Evolutionary conservation across 1,139 yeast species (phyloP), one percentile per base, ranked within the genome.

Genomic region (Pichia sp.): DNA sequence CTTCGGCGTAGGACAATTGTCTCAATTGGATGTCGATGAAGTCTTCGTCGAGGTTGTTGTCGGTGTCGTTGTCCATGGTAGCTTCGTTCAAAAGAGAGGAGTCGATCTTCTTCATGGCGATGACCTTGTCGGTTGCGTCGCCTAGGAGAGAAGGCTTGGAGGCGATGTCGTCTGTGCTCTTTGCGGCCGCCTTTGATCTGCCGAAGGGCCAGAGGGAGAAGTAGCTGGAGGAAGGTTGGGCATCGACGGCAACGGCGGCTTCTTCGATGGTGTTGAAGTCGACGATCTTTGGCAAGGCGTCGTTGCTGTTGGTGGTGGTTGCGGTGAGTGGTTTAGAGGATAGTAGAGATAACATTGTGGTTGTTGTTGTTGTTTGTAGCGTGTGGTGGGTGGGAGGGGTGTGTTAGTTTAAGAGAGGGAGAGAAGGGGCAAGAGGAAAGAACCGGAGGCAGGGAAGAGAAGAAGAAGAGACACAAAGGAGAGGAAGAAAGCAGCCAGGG

Each of bases 1-100:
- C 78, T 63, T 76, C 81, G 4, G 79, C 79, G 54, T 75, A 76
- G 8, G 80, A 73, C 52, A 75, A 62, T 44, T 70, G 68, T 41
- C 78, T 70, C 45, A 73, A 58, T 43, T 68, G 69, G 45, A 76
- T 71, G 47, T 70, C 71, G 33, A 77, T 67, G 53, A 73, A 76
- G 38, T 69, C 78, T 22, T 67, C 72, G 27, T 65, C 38, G 12
- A 15, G 69, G 31, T 49, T 57, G 35, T 57, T 51, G n/a, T 53
- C 50, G 40, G 52, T 51, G 8, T 31, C 17, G 21, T 10, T 30
- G 24, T 18, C 14, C 17, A 14, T 20, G 10, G 24, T 8, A 22
- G 21, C 27, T 5, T 31, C 34, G 24, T 41, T 15, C 12, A 42
- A 33, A 11, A 15, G 9, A 3, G 47, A 45, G 10, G 40, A 34